These are phyloP conservation scores for Naganishia friedmannii DNA, from an alignment of 768 basidiomycete genomes.

Conservation along the genomic window DNA sequence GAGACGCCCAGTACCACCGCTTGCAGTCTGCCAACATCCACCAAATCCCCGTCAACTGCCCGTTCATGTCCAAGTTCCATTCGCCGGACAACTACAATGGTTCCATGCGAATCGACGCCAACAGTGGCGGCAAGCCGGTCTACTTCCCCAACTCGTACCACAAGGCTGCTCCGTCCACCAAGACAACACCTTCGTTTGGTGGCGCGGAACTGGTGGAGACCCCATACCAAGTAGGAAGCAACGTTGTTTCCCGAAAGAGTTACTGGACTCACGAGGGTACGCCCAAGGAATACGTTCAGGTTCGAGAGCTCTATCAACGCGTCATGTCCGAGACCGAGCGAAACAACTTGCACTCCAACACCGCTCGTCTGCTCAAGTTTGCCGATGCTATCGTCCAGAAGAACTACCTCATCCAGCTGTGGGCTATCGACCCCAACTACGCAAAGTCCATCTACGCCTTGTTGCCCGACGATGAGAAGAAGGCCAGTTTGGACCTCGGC, in stretches of 20 bases:
- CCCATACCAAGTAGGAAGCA: slow-evolving; percentile 42
- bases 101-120: slow-evolving; percentile 39
- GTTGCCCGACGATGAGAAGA: slow-evolving; percentile 39
- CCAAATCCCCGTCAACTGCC: slow-evolving; percentile 39
- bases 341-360: slow-evolving; percentile 47
- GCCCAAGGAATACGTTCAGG: slow-evolving; percentile 48
- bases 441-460: slow-evolving; percentile 43
- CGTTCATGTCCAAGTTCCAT: slow-evolving; percentile 36
- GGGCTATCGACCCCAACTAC: slow-evolving; percentile 40
- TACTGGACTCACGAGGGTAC: slow-evolving; percentile 48
- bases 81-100: slow-evolving; percentile 49
- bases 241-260: slow-evolving; percentile 42
- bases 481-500: slow-evolving; percentile 36
- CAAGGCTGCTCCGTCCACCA: slow-evolving; percentile 32
- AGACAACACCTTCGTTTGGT: slow-evolving; percentile 36
- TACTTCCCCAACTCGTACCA: slow-evolving; percentile 41
- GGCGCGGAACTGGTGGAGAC: slow-evolving; percentile 37
- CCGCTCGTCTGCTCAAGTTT: slow-evolving; percentile 38
- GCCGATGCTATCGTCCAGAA: slow-evolving; percentile 48
- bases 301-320: slow-evolving; percentile 46
- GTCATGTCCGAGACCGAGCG: slow-evolving; percentile 43
- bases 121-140: slow-evolving; percentile 24
- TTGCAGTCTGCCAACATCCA: slow-evolving; percentile 47
- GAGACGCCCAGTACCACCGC: slow-evolving; percentile 46
- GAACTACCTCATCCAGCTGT: slow-evolving; percentile 47